Percentiles rank a stretch among this genome's conserved stretches.
These are phyloP conservation scores for Ulvella scutata DNA, from an alignment of 139 green algal species.

Conservation along the genomic window DNA sequence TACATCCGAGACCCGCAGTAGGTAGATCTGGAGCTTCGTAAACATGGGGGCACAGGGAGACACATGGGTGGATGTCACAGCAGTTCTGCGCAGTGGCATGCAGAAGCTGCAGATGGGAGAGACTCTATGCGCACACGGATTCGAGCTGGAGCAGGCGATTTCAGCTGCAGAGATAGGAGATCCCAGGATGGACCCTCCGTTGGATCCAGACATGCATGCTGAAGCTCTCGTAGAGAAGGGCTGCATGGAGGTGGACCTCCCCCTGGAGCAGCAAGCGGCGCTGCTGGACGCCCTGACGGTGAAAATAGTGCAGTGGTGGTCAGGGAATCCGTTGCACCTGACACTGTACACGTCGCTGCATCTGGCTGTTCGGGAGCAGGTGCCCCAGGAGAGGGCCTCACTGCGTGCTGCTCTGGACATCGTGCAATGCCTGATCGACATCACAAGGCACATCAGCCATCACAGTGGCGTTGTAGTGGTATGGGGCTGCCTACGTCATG, in stretches of 20 bases:
- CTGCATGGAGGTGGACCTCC: neutral
- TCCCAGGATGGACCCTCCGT: neutral
- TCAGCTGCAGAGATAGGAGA: neutral
- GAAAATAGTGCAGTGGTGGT: neutral
- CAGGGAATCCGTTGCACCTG: neutral
- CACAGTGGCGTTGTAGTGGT: neutral
- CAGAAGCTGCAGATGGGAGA: neutral
- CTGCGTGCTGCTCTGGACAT: neutral
- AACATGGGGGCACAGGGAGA: neutral
- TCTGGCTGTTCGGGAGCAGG: neutral
- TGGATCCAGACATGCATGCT: neutral
- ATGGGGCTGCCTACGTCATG: too few relatives aligned
- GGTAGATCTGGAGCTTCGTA: too few relatives aligned
- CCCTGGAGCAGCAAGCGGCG: neutral
- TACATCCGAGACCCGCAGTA: too few relatives aligned
- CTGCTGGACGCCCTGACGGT: neutral
- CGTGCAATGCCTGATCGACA: neutral
- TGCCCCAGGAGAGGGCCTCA: neutral
- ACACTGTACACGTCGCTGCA: neutral
- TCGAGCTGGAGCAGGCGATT: neutral
- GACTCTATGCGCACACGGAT: neutral
- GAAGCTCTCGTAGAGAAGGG: neutral
- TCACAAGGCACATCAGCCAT: neutral
- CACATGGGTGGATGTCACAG: neutral
- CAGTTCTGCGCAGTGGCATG: neutral